Evolutionary conservation across 441 rosid species (phyloP), one percentile per base, ranked within the genome.

Genomic region (Erodium moschatum): DNA sequence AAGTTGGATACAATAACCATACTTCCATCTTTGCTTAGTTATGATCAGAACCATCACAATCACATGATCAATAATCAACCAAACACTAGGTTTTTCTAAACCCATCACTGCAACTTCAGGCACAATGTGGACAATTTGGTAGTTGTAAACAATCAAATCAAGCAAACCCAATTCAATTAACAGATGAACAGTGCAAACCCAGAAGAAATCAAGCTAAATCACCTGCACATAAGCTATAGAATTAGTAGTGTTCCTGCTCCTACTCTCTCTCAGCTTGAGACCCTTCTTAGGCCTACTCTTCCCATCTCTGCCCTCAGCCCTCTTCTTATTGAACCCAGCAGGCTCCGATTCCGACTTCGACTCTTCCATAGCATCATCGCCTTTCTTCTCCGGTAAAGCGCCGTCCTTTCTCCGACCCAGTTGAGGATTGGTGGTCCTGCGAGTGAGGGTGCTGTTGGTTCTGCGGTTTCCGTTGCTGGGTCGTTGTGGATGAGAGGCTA

Each of bases 201-300:
- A 33, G 27, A 24, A 24, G 27, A 24, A 24, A 24, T 0, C 2
- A 24, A 24, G 1, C 11, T 3, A 44, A 33, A 16, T 5, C 71
- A 92, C 94, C 89, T 90, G 98, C 8, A 90, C 92, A 80, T 86
- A 89, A 3, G 96, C 86, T 67, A 87, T 88, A 13, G 97, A 91
- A 75, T 92, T 91, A 64, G 83, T 86, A 27, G 97, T 96, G 68
- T 88, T 91, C 64, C 90, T 87, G 29, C 72, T 82, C 5, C 96
- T 82, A 67, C 61, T 54, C 21, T 77, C 76, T 76, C 88, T 84
- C 74, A 91, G 73, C 77, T 87, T 94, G 16, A 80, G 82, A 76
- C 82, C 84, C 81, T 78, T 83, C 79, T 75, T 91, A 64, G 87
- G 79, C 61, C 69, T 82, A 77, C 84, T 84, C 21, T 69, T 69